A percentile compares a stretch with the other conserved stretches of the same genome.
These are phyloP conservation scores for Kentomonas sorsogonicus DNA, from an alignment of 208 protist genomes.

Conservation along the genomic window DNA sequence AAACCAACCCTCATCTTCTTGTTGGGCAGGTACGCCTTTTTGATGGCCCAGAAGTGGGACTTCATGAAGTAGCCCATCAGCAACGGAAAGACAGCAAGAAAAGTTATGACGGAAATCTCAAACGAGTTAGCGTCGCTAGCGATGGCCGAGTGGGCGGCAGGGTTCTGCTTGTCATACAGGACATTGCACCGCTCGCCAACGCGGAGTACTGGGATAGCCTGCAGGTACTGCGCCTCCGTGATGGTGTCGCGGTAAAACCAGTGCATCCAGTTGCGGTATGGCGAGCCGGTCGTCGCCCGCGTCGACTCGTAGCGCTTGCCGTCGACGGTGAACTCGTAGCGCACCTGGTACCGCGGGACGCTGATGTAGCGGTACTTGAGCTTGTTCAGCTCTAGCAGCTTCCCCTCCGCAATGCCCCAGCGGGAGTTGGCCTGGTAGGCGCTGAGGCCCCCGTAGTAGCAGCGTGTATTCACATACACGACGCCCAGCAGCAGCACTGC, in stretches of 20 bases:
- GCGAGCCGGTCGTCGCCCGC: slow-evolving; percentile 74
- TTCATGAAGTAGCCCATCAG: slow-evolving; percentile 85
- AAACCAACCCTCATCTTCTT: slow-evolving; percentile 76
- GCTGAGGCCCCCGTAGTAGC: slow-evolving; percentile 71
- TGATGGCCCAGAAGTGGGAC: slow-evolving; percentile 70
- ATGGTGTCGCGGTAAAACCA: slow-evolving; percentile 80
- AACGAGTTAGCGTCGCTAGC: slow-evolving; percentile 86
- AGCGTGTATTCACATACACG: slow-evolving; percentile 73
- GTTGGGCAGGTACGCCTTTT: slow-evolving; percentile 72
- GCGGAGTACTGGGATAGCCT: slow-evolving; percentile 80
- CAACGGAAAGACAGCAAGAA: slow-evolving; percentile 70
- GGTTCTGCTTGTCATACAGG: slow-evolving; percentile 83
- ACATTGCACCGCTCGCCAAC: slow-evolving; percentile 75
- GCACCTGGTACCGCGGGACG: slow-evolving; percentile 75
- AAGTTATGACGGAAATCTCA: slow-evolving; percentile 76
- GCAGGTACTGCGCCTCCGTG: slow-evolving; percentile 85
- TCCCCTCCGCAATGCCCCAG: slow-evolving; percentile 70
- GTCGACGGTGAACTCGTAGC: slow-evolving; percentile 83
- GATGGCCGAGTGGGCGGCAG: slow-evolving; percentile 55
- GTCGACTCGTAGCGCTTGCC: slow-evolving; percentile 74
- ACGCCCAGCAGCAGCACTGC: slow-evolving; percentile 47
- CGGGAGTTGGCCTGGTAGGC: slow-evolving; percentile 58
- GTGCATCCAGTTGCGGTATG: slow-evolving; percentile 78
- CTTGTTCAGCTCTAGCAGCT: slow-evolving; percentile 79
- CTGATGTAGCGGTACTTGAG: slow-evolving; percentile 84